phyloP scores from a whole-genome alignment of 1,139 yeast genomes.

The Ashbya aceris region DNA sequence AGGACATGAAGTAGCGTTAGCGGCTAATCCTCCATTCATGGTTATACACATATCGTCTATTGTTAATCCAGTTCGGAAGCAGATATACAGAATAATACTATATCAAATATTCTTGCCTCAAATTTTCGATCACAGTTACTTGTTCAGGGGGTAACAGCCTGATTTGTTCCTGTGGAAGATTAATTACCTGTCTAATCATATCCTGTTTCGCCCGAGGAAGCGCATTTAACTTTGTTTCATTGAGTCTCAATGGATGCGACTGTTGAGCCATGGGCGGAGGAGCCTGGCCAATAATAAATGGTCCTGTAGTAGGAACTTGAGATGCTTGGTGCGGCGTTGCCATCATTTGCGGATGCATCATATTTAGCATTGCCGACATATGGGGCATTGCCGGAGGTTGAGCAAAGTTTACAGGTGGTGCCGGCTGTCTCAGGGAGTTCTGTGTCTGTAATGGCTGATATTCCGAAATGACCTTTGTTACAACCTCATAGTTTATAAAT shows the following conservation, averaged over 20 bases:
- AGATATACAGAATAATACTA: not conserved
- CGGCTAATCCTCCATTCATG: no score
- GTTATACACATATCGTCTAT: not conserved
- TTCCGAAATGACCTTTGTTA: constrained; percentile 36
- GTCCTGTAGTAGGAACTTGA: not conserved
- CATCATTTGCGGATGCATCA: constrained; percentile 3
- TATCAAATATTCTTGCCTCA: constrained; percentile 46
- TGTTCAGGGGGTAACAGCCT: constrained; percentile 50
- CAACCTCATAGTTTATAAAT: constrained; percentile 54
- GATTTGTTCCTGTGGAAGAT: constrained; percentile 48
- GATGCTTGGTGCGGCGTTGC: constrained; percentile 1
- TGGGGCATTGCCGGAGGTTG: constrained; percentile 10
- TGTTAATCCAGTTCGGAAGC: not conserved
- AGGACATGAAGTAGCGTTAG: no score
- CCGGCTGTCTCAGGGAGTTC: constrained; percentile 5
- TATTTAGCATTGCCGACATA: not conserved
- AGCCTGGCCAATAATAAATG: constrained; percentile 13
- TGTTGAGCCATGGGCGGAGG: constrained; percentile 23
- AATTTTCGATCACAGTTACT: constrained; percentile 48
- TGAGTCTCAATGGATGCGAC: constrained; percentile 8
- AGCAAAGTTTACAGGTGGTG: constrained; percentile 10
- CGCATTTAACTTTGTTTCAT: constrained; percentile 17
- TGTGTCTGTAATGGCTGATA: constrained; percentile 11
- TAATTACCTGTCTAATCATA: constrained; percentile 55
- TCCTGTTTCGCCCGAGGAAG: constrained; percentile 48